Base-by-base conservation (phyloP, 305 asterid genomes). In the Fraxinus platypoda region DNA sequence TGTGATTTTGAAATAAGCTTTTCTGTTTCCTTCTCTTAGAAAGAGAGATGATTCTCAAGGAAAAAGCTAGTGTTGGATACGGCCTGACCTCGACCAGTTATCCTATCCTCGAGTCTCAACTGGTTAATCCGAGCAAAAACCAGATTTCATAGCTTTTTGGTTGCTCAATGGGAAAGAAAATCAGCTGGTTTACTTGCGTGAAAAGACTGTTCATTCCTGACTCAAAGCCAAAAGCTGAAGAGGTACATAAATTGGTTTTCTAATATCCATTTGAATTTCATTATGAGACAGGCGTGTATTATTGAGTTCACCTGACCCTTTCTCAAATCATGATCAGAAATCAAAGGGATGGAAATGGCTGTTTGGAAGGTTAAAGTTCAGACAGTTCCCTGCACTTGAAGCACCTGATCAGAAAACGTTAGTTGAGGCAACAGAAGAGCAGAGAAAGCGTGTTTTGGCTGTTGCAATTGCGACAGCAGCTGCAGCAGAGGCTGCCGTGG, bases 401-500 rank as follows among this genome's bases (percentile, higher is more conserved):
- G 90, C 88, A 15, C 89, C 91, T 72, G 76, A 33, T n/a, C 92
- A 88, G 84, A 90, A 80, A 80, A 80, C 90, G 13, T 76, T 90
- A 70, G 78, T 79, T 46, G 93, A 90, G 76, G 97, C 93, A 17
- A 90, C 94, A 30, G 92, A 90, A 57, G 94, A 90, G 78, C 98
- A 95, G 79, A 88, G 93, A 64, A 93, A 87, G 85, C 94, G 68
- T 38, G 93, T 94, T n/a, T 34, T 93, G 84, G 94, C 93, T 25
- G 97, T 91, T 6, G 98, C 98, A n/a, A 68, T 87, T 0, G 98
- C 98, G 12, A 92, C 98, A 0, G 96, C 97, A 52, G 98, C 95
- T 0, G 98, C 97, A 4, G 98, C 98, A 1, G 94, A 95, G 74
- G 98, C 96, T 0, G 98, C 98, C 1, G 91, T 95, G 79, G 97